Base-by-base conservation (phyloP, 1,284 basidiomycete genomes). In the Fomitopsis pinicola region DNA sequence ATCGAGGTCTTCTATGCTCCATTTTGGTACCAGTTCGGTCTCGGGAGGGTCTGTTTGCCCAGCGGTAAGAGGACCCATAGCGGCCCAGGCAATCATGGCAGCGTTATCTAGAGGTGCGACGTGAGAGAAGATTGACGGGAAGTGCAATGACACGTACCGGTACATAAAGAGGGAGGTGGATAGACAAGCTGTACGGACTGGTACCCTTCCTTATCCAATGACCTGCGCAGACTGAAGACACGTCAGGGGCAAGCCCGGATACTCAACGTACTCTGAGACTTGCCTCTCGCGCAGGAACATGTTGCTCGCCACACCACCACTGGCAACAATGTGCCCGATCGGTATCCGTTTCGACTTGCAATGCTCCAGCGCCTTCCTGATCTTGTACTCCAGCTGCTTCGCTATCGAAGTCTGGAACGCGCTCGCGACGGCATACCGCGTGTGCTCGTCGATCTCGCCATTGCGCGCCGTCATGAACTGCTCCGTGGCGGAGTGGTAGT, bases 221-320 rank as follows among this genome's bases (percentile, higher is more conserved):
- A 77, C 14, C 67, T 62, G 10, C 72, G 68, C n/a, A 89, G 68
- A 46, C 87, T 88, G 58, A 40, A 46, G 30, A 22, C 10, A 12
- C 17, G 26, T 30, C 54, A 56, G 33, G 3, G 19, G 8, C 5
- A 50, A 5, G 36, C 12, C 19, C 5, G 26, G 7, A 17, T 28
- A 42, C 22, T 5, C 2, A 42, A 5, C 17, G 17, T 3, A 17
- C 1, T 52, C 10, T 38, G 8, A 26, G 1, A 66, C 80, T 52
- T 57, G 91, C 93, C 85, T 78, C 57, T 80, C 67, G 42, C 93
- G 77, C 60, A 97, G 74, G 65, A 82, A 87, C 40, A 70, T 55
- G 67, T 98, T 98, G 65, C 92, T 93, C 15, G 94, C 95, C 0
- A 98, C 95, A 1, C 95, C 95, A 1, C 95, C 95, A 62, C 91